Evolutionary conservation across 2,329 filamentous ascomycete genomes (phyloP), one percentile per base, ranked within the genome.

Genomic region (Rhynchosporium secalis): DNA sequence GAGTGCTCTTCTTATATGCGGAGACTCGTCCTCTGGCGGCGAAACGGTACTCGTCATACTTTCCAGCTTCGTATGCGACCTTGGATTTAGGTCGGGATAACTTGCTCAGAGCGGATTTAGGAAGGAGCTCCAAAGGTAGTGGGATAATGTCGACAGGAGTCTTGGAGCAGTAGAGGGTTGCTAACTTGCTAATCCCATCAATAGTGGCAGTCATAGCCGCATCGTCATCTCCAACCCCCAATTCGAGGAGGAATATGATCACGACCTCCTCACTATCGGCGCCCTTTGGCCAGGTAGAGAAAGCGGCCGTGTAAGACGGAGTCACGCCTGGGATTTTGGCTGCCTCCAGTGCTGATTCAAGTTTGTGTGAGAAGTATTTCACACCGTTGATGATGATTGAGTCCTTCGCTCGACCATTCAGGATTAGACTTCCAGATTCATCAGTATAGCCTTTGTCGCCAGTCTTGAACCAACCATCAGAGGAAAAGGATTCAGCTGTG

Each of bases 401-500:
- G 9, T 81, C 79, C 62, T 80, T 80, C 6, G 58, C 52, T n/a
- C 78, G 69, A 1, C 78, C 78, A 0, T 66, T 62, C 1, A 81
- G 61, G 43, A 71, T 61, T 6, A 81, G 71, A n/a, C 73, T 69
- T 1, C 77, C 76, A 0, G 61, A 28, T 0, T 47, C 13, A 58
- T 80, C 77, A 15, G 79, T 69, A 7, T 64, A 59, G 1, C 67
- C 77, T 15, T 66, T 62, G 62, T 80, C 78, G 0, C 77, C 78
- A 0, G 78, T 80, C 3, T 65, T 65, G 62, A 79, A 79, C 77
- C 78, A 80, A 1, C 75, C 75, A 63, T 79, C 75, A 0, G 80
- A 75, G 1, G 82, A 85, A 58, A 88, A 78, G 0, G 83, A 83
- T 38, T 85, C 80, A 13, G 68, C 71, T 0, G 86, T 90, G 1